Percentiles rank a stretch among this genome's conserved stretches.
phyloP scores from a whole-genome alignment of 495 filamentous ascomycete genomes.

The Penicillium diatomitis region DNA sequence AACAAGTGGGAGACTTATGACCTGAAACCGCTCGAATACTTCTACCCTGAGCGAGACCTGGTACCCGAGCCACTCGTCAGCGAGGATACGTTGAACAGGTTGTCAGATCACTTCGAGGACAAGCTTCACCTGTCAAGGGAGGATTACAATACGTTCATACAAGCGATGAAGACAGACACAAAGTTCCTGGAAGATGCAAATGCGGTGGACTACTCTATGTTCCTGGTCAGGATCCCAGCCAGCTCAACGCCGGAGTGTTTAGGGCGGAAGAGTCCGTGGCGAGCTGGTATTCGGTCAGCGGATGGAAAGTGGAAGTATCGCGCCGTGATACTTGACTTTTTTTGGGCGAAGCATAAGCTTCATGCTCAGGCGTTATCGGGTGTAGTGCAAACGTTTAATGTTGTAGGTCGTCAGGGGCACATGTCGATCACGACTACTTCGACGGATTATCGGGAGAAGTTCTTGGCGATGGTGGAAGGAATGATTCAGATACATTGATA shows the following conservation, averaged over 20 bases:
- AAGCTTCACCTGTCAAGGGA: conserved; percentile 45
- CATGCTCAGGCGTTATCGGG: conserved; percentile 53
- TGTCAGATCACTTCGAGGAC: conserved; percentile 56
- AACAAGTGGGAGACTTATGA: conserved; percentile 59
- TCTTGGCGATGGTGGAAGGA: conserved; percentile 49
- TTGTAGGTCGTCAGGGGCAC: conserved; percentile 45
- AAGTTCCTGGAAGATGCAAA: conserved; percentile 48
- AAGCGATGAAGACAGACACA: conserved; percentile 47
- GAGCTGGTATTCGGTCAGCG: conserved; percentile 44
- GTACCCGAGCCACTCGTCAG: conserved; percentile 48
- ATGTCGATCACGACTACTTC: conserved; percentile 65
- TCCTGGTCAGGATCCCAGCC: conserved; percentile 49
- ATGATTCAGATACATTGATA: conserved; percentile 40
- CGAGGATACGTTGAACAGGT: conserved; percentile 46
- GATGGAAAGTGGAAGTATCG: conserved; percentile 58
- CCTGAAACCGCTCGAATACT: conserved; percentile 62
- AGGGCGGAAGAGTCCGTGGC: conserved; percentile 38
- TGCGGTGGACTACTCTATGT: conserved; percentile 62
- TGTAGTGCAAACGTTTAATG: conserved; percentile 51
- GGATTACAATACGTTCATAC: conserved; percentile 42
- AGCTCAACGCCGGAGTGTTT: conserved; percentile 18
- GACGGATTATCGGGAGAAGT: conserved; percentile 55
- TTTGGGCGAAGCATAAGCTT: conserved; percentile 61
- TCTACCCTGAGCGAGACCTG: conserved; percentile 62
- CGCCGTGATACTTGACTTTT: conserved; percentile 56